Base-by-base conservation (phyloP, 2,329 filamentous ascomycete genomes). In the Biscogniauxia sp. region DNA sequence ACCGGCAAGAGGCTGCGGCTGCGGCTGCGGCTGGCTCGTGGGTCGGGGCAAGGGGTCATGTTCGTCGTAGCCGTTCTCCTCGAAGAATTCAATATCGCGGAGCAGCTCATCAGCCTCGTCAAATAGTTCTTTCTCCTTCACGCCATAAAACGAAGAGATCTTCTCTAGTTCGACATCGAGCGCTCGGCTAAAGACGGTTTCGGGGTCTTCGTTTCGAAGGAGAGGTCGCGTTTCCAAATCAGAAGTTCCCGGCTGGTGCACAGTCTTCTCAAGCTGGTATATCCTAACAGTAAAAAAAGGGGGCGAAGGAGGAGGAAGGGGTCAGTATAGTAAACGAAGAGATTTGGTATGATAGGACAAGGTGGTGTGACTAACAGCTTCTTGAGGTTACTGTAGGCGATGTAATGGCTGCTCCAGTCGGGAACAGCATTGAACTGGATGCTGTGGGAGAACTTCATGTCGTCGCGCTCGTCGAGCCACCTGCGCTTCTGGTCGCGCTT, bases 401-500 rank as follows among this genome's bases (percentile, higher is more conserved):
- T 96, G 78, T 99, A 99, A 77, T 98, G 88, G 71, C 89, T 93
- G 81, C 92, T 97, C 95, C 95, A 99, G 78, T 99, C 95, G n/a
- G 95, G 95, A 70, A 99, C 95, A 65, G 95, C 93, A 81, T 99
- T 99, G 80, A 99, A 99, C 82, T 99, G 95, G 70, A 99, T 89
- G 78, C 94, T 98, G 77, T 99, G 95, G 19, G 94, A 98, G 83
- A 99, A 99, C 88, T 98, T 98, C 95, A 99, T 99, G 74, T 92
- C 91, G 87, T 90, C 88, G 67, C 82, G 85, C 69, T 88, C 82
- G 69, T 91, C 85, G 70, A 93, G 87, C 82, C 85, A 85, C 72
- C 81, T 80, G 75, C 86, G 84, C 81, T 93, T 93, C 75, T 83
- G 80, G 67, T 78, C 77, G 71, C 82, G 79, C 75, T 84, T 88